These are phyloP conservation scores for Cryphonectria nitschkei DNA, from an alignment of 2,329 filamentous ascomycete species.

Conservation along the genomic window DNA sequence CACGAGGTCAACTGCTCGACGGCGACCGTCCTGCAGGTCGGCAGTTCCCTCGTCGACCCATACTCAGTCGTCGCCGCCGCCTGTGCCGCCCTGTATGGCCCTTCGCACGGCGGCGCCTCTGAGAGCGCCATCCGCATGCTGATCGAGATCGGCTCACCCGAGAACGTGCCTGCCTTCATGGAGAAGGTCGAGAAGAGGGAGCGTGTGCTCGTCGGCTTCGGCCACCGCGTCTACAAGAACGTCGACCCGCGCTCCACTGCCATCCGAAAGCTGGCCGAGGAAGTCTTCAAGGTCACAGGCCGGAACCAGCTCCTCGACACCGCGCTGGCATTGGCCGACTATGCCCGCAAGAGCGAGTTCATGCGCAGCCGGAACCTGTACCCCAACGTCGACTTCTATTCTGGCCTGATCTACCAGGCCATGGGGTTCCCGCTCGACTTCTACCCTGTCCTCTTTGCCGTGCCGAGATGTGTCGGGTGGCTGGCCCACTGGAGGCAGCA, in stretches of 20 bases:
- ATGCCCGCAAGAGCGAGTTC: constrained; percentile 50
- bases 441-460: constrained; percentile 55
- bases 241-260: constrained; percentile 56
- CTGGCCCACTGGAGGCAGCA: constrained; percentile 56
- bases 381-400: constrained; percentile 58
- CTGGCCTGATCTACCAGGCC: constrained; percentile 55
- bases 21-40: constrained; percentile 59
- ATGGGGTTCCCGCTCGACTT: constrained; percentile 58
- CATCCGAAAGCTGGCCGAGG: constrained; percentile 52
- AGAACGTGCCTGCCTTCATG: constrained; percentile 56
- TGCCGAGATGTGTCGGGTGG: constrained; percentile 55
- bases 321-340: constrained; percentile 49
- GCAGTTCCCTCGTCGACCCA: constrained; percentile 59
- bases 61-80: constrained; percentile 57
- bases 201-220: constrained; percentile 58
- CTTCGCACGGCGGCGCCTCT: constrained; percentile 62
- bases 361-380: constrained; percentile 54
- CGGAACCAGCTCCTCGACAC: constrained; percentile 56
- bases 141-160: constrained; percentile 53
- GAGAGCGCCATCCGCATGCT: constrained; percentile 60
- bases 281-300: constrained; percentile 54
- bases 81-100: constrained; percentile 58
- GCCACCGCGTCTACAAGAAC: constrained; percentile 59
- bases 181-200: constrained; percentile 53
- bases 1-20: constrained; percentile 64